Percentiles rank a stretch among this genome's conserved stretches.
Conservation (phyloP, 164 flowering plant species). For the Hamamelis virginiana region DNA sequence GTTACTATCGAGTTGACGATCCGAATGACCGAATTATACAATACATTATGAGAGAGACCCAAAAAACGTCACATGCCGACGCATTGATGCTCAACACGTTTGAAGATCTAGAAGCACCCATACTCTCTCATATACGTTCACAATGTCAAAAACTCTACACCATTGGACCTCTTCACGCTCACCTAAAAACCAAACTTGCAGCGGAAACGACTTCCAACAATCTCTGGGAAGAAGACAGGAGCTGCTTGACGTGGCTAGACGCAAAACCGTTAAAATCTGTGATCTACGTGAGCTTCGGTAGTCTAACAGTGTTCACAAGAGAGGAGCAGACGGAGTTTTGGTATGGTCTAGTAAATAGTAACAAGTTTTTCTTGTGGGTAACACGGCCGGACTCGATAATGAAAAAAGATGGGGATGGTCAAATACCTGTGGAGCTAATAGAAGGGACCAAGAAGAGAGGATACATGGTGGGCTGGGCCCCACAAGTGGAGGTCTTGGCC, state of each 20-base stretch:
- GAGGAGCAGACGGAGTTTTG: constrained; percentile 44
- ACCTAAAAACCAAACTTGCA: constrained; percentile 6
- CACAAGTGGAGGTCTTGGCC: constrained; percentile 42
- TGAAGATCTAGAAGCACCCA: constrained; percentile 27
- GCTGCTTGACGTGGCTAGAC: constrained; percentile 59
- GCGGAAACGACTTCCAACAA: constrained; percentile 6
- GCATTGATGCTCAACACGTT: constrained; percentile 30
- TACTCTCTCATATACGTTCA: constrained; percentile 24
- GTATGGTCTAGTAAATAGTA: constrained; percentile 48
- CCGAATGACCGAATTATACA: no score
- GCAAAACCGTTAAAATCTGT: constrained; percentile 39
- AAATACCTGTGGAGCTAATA: constrained; percentile 25
- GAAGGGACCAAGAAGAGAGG: constrained; percentile 33
- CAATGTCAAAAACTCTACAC: constrained; percentile 30
- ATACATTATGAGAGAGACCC: no score
- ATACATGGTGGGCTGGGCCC: constrained; percentile 38
- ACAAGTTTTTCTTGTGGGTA: constrained; percentile 48
- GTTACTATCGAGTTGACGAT: no score
- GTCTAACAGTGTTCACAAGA: constrained; percentile 8
- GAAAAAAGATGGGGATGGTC: background rate
- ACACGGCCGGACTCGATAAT: constrained; percentile 27
- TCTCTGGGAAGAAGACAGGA: constrained; percentile 37
- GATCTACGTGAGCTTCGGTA: constrained; percentile 56
- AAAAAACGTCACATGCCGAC: no score
- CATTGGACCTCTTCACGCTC: no score